These are phyloP conservation scores for Globisporangium takayamanum DNA, from an alignment of 352 stramenopile species.

Conservation along the genomic window DNA sequence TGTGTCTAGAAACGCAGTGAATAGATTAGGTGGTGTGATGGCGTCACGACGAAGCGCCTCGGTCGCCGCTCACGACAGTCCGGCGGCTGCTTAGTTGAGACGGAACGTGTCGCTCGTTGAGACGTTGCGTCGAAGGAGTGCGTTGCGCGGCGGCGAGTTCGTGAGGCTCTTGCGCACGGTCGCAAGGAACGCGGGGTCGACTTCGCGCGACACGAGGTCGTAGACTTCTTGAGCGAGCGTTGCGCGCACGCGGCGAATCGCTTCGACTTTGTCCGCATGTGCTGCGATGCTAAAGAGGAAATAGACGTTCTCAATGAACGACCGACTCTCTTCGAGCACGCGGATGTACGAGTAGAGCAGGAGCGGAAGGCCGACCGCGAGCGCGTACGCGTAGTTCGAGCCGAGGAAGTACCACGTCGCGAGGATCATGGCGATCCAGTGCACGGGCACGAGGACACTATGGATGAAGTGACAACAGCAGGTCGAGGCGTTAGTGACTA, in stretches of 20 bases:
- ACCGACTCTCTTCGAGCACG: constrained; percentile 68
- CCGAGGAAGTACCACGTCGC: constrained; percentile 47
- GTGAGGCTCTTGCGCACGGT: constrained; percentile 46
- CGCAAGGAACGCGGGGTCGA: constrained; percentile 50
- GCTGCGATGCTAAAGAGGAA: constrained; percentile 71
- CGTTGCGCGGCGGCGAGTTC: constrained; percentile 26
- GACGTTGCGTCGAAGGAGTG: constrained; percentile 26
- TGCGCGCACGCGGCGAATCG: constrained; percentile 47
- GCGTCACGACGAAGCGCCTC: too few relatives aligned
- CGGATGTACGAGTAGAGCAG: constrained; percentile 75
- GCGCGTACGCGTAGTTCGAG: constrained; percentile 46
- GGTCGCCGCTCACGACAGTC: not conserved
- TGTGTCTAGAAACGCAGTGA: too few relatives aligned
- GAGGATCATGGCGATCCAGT: constrained; percentile 62
- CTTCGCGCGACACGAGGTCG: constrained; percentile 40
- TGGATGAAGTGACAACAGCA: constrained; percentile 3
- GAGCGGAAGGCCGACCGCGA: constrained; percentile 50
- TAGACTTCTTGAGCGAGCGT: constrained; percentile 49
- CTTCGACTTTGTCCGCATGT: constrained; percentile 48
- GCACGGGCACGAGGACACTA: constrained; percentile 58
- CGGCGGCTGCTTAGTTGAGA: not conserved
- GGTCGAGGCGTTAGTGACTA: constrained; percentile 3
- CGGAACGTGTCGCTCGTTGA: constrained; percentile 40
- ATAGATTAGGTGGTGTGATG: too few relatives aligned
- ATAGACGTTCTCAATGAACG: constrained; percentile 68